Base-by-base conservation (phyloP, 176 grass and related monocot species). In the Phragmites australis region DNA sequence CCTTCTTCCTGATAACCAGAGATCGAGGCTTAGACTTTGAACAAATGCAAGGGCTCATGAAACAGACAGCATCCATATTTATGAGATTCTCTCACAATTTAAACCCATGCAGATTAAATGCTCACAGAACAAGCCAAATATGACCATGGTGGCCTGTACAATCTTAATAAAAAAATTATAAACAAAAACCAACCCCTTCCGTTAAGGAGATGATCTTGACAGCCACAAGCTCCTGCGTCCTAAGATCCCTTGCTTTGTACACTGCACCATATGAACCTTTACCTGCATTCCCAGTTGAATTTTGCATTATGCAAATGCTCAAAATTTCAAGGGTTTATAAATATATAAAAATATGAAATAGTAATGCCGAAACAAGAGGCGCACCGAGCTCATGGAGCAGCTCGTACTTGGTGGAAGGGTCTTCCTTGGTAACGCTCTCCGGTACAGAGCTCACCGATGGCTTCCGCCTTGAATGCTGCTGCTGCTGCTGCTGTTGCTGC, bases 181-280 rank as follows among this genome's bases (percentile, higher is more conserved):
- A 21, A 71, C 27, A 79, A 79, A 76, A 83, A 88, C 72, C 53
- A 22, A 99, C 96, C 92, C 96, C 96, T 87, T 99, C 96, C n/a
- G 92, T 81, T 69, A 99, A 86, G 66, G 96, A 99, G 71, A 99
- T 99, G 67, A 99, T 91, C 88, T 99, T 99, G 75, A 99, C 88
- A 73, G 96, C 96, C 70, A 99, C 96, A 70, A 95, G 96, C 86
- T 99, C 96, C 72, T 93, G 92, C 31, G 92, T 99, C 78, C 82
- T 95, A 40, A 95, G 77, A 88, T 99, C 96, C 76, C 92, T 99
- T 56, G 96, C 96, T 92, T 99, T 99, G 85, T 99, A 99, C 31
- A 99, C 96, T 17, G 96, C 96, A 73, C 96, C 96, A 89, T 99
- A 99, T 29, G 96, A 99, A 80, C 96, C 96, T 89, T 99, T 95